Base-by-base conservation (phyloP, 106 monocot genomes). In the Allium cepa region DNA sequence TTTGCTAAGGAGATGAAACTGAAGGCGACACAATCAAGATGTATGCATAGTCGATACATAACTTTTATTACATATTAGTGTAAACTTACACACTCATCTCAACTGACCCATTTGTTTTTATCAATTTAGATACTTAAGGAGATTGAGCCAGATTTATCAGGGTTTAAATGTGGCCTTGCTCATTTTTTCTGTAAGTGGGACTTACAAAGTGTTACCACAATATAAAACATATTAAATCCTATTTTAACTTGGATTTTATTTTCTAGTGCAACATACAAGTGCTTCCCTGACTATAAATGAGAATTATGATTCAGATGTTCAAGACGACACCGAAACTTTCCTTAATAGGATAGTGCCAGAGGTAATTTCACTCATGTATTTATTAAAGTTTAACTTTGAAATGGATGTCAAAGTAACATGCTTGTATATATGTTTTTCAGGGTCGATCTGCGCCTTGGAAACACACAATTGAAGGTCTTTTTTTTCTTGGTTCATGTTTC, bases 211-310 rank as follows among this genome's bases (percentile, higher is more conserved):
- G 12, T 47, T 22, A 51, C 26, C 5, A 26, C 17, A 16, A 50
- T 63, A 5, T 68, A 26, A 11, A 0, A 15, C 46, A 50, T 70
- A 53, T 17, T 52, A 47, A 12, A 4, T 58, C 12, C 26, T 27
- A 62, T 66, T 27, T 74, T 50, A 9, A 71, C 50, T 53, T 69
- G 70, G 14, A 45, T 14, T 1, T 65, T 8, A 47, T 17, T 48
- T 49, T 64, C 14, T 89, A 96, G 96, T 96, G 88, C 96, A 92
- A 72, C 97, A 99, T 67, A 99, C 92, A 74, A 99, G 97, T 79
- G 97, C 97, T 64, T 99, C 97, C 8, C 60, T 99, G 75, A 99
- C 97, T 53, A 92, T 99, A 71, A 99, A 99, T 78, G 97, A 99
- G 79, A 99, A 99, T 68, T 92, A 99, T 55, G 97, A 99, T 64